Base-by-base conservation (phyloP, 495 filamentous ascomycete species). In the Penicillium daleae region DNA sequence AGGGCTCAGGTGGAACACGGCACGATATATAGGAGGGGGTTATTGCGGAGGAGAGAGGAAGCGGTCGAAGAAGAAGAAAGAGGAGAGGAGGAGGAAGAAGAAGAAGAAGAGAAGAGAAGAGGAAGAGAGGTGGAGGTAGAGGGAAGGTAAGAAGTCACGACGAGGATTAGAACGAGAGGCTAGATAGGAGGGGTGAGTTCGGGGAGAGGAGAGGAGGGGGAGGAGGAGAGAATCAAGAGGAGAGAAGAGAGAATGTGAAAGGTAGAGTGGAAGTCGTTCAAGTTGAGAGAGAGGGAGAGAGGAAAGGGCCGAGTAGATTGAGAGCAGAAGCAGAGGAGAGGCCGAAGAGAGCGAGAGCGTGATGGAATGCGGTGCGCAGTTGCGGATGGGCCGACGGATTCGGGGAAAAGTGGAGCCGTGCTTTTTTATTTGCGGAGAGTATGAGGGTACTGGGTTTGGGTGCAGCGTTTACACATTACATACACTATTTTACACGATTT, bases 381-480 rank as follows among this genome's bases (percentile, higher is more conserved):
- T 61, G 56, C 59, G 56, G 60, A 64, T 63, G 62, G 33, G 46
- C 57, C 33, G 66, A 72, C 70, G 70, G 70, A 71, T 72, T 72
- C 70, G 70, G 70, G 70, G 70, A 72, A 72, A 66, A 72, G 70
- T 72, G 70, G 70, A 71, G 68, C 70, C 70, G 49, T n/a, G n/a
- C n/a, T n/a, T 51, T 29, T 32, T 27, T 63, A 68, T 72, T 66
- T 72, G 68, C 65, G 68, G 70, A 71, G 68, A 62, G 67, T n/a
- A n/a, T n/a, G n/a, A n/a, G n/a, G n/a, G n/a, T n/a, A n/a, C n/a
- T n/a, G n/a, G n/a, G n/a, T n/a, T n/a, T n/a, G n/a, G n/a, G n/a
- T 15, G 9, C 24, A 48, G 58, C 65, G 63, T 61, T 66, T 63
- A 68, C 66, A 50, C 56, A 26, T 22, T 15, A 6, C 12, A 7